These are phyloP conservation scores for Imleria badia DNA, from an alignment of 768 basidiomycete species.

Conservation along the genomic window DNA sequence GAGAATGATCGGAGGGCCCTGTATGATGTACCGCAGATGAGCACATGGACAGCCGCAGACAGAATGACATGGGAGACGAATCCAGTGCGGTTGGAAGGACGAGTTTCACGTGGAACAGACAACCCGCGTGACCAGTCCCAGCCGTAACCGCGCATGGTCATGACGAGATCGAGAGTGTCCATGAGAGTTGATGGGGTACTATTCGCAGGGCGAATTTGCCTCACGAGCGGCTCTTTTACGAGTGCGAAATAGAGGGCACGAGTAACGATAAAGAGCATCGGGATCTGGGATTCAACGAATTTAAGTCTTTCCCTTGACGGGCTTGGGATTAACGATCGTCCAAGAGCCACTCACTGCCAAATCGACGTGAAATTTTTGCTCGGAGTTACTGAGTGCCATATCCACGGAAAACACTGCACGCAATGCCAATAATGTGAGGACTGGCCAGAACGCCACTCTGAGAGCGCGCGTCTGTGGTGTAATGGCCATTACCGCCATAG, in stretches of 20 bases:
- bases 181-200: background rate
- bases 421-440: background rate
- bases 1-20: background rate
- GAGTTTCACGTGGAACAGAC: background rate
- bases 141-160: background rate
- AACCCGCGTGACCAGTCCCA: background rate
- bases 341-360: background rate
- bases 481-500: background rate
- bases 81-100: background rate
- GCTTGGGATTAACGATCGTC: too few species aligned
- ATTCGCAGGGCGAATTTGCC: background rate
- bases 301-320: too few species aligned
- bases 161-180: background rate
- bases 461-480: background rate
- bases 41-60: background rate
- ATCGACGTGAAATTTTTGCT: background rate
- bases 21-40: background rate
- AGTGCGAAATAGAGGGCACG: background rate
- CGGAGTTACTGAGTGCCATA: background rate
- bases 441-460: background rate
- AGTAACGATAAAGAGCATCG: background rate
- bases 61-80: background rate
- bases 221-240: background rate
- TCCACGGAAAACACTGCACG: background rate
- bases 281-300: background rate